Conservation (phyloP, 768 basidiomycete species). For the Xerocomus brunneocitrinus region DNA sequence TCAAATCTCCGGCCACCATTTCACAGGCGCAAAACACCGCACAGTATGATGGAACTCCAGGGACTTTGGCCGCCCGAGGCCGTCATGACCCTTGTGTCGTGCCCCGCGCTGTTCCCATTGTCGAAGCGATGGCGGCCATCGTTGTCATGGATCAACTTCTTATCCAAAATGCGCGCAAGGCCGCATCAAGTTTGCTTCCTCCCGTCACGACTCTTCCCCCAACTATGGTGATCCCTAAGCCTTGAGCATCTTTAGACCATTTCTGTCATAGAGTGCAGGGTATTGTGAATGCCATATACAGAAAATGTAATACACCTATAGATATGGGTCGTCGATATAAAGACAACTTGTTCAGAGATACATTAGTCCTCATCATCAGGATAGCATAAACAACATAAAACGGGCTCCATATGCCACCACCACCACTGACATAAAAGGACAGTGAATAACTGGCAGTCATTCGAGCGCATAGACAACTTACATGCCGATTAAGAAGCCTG, state of each 20-base stretch:
- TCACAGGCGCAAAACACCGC: conserved; percentile 87
- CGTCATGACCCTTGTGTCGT: conserved; percentile 98
- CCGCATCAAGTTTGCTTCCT: conserved; percentile 75
- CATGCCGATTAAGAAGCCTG: conserved; percentile 65
- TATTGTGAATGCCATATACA: background rate
- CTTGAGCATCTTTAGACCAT: conserved; percentile 7
- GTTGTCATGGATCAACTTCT: conserved; percentile 94
- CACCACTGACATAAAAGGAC: conserved; percentile 59
- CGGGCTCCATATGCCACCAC: conserved; percentile 70
- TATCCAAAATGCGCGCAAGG: conserved; percentile 79
- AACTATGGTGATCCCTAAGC: conserved; percentile 74
- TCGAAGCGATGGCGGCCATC: conserved; percentile 95
- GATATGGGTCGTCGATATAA: background rate
- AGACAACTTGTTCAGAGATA: background rate
- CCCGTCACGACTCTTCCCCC: conserved; percentile 84
- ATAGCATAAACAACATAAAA: conserved; percentile 58
- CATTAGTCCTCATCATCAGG: conserved; percentile 47
- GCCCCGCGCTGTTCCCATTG: conserved; percentile 94
- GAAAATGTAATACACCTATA: background rate
- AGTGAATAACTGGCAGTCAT: background rate
- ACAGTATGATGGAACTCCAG: conserved; percentile 88
- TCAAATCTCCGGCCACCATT: conserved; percentile 99
- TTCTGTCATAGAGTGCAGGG: background rate
- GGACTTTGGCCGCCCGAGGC: conserved; percentile 85
- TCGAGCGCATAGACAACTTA: conserved; percentile 33